Base-by-base conservation (phyloP, 768 basidiomycete genomes). In the Russula virescens region DNA sequence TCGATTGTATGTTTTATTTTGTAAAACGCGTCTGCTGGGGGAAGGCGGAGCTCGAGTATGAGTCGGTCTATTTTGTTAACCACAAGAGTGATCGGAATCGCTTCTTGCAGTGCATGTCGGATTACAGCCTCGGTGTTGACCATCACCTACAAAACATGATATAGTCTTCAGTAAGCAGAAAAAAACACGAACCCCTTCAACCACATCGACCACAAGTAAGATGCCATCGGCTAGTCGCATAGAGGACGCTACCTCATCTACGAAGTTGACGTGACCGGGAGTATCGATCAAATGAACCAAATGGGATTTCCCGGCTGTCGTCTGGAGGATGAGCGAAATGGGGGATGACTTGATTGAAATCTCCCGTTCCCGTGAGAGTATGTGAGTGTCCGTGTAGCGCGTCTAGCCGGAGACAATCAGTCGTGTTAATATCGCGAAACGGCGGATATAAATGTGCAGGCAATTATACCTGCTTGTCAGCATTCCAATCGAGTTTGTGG, bases 1-100 rank as follows among this genome's bases (percentile, higher is more conserved):
- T 99, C 97, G 59, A 99, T 96, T 2, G 95, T 98, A 73, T 98
- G 96, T 74, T 93, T 96, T 68, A 99, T 93, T 80, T 99, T 99
- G 78, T 95, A 98, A 78, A 92, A 99, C 0, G 97, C 97, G 70
- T 99, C 97, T 46, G 87, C 78, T 58, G 97, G 97, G 70, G 95
- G 95, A 71, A 99, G 87, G 50, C 97, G 87, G 61, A 99, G 80
- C 75, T 99, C 97, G 59, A 99, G 84, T 66, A 98, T 98, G 55
- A 99, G 83, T 59, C 97, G 83, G 76, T 99, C 97, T 71, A 99
- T 87, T 80, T 99, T 99, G 80, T 99, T 99, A 66, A 99, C 83
- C 38, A 99, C 87, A 50, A 99, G 83, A 9, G 90, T 93, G 65
- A 94, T 88, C 79, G 91, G 89, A 70, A 94, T 78, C 59, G 84